These are phyloP conservation scores for Penicillium nucicola DNA, from an alignment of 495 filamentous ascomycete species.

Conservation along the genomic window DNA sequence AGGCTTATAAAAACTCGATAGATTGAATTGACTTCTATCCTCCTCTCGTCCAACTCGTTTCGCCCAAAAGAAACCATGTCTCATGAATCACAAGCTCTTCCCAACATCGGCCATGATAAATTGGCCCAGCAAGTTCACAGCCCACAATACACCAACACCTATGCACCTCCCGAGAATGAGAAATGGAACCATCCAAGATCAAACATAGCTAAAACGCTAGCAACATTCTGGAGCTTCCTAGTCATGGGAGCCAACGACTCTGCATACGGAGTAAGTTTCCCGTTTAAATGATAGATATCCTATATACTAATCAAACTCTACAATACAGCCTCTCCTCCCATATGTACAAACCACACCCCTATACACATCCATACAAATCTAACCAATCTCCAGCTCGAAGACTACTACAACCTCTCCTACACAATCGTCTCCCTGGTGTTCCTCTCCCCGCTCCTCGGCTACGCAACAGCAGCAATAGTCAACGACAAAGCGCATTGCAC, in stretches of 20 bases:
- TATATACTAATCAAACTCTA: background rate
- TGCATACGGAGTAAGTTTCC: conserved; percentile 64
- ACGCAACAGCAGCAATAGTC: conserved; percentile 47
- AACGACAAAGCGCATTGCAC: conserved; percentile 51
- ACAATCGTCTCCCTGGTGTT: conserved; percentile 56
- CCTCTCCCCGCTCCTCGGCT: conserved; percentile 55
- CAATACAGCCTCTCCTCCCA: conserved; percentile 54
- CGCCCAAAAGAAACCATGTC: background rate
- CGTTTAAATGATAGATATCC: background rate
- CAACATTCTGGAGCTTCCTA: conserved; percentile 67
- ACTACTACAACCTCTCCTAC: conserved; percentile 52
- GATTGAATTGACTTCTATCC: too few relatives aligned
- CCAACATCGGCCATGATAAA: background rate
- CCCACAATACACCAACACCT: background rate
- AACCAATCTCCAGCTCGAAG: conserved; percentile 42
- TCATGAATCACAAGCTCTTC: background rate
- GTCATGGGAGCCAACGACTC: conserved; percentile 78
- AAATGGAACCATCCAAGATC: conserved; percentile 64
- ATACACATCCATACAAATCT: background rate
- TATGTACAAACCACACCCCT: conserved; percentile 22
- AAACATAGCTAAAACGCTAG: conserved; percentile 59
- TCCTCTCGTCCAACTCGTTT: background rate
- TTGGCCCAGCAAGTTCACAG: background rate
- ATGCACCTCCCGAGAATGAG: background rate
- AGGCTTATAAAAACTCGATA: too few relatives aligned